Conservation (phyloP, 371 early-diverging fungal species). For the Mycotypha africana region DNA sequence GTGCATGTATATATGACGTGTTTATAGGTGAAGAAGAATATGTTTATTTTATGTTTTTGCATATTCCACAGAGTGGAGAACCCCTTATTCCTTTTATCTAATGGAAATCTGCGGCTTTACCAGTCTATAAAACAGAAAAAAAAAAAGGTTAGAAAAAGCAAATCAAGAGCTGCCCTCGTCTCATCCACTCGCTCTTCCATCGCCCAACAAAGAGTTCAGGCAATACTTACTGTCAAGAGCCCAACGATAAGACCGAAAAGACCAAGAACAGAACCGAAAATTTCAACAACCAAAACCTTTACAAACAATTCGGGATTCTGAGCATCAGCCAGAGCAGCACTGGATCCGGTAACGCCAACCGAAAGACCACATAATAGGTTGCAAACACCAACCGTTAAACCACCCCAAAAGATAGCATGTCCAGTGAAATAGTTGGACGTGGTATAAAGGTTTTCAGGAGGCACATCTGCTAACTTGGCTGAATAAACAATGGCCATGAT, state of each 20-base stretch:
- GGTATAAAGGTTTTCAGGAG: conserved; percentile 38
- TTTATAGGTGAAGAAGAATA: too few species aligned
- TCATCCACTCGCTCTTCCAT: too few species aligned
- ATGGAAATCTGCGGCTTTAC: conserved; percentile 51
- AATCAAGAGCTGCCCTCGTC: too few species aligned
- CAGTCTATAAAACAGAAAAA: conserved; percentile 30
- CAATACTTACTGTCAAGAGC: conserved; percentile 54
- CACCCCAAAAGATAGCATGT: conserved; percentile 94
- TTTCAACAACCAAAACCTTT: conserved; percentile 94
- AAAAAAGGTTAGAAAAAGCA: neutral
- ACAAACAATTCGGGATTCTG: conserved; percentile 94
- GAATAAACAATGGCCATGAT: conserved; percentile 97
- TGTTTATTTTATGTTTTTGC: too few species aligned
- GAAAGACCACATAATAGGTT: conserved; percentile 92
- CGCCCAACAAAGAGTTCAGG: neutral
- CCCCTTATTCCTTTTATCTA: too few species aligned
- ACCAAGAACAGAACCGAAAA: conserved; percentile 94
- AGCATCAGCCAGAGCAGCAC: conserved; percentile 94
- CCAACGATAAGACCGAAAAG: conserved; percentile 94
- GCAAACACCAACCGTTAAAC: conserved; percentile 91
- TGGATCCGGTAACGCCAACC: conserved; percentile 93
- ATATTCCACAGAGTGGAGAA: too few species aligned
- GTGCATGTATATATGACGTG: too few species aligned
- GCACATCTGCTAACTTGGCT: conserved; percentile 66
- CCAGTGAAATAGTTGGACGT: conserved; percentile 68